A percentile compares a stretch with the other conserved stretches of the same genome.
phyloP scores from a whole-genome alignment of 306 rosid genomes.

The Prunus davidiana region DNA sequence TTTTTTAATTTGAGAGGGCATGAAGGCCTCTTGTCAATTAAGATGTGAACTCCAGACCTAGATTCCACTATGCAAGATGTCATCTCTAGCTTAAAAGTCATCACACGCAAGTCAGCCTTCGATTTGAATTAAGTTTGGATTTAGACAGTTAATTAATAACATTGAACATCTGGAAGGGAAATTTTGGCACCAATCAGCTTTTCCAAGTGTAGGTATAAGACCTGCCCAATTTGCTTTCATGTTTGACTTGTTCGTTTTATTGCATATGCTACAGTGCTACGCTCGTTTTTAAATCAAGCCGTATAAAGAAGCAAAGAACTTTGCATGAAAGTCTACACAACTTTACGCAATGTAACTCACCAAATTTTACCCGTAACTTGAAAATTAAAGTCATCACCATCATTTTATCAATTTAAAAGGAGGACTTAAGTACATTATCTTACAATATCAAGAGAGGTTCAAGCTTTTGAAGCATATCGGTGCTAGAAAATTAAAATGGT shows the following conservation, averaged over 20 bases:
- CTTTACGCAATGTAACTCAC: conserved; percentile 6
- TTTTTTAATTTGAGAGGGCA: too few species aligned
- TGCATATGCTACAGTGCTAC: not conserved
- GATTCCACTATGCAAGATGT: too few species aligned
- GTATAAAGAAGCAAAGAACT: not conserved
- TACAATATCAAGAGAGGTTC: not conserved
- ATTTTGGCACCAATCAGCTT: too few species aligned
- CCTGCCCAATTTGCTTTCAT: not conserved
- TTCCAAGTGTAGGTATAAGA: not conserved
- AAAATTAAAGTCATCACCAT: not conserved
- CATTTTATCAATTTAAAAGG: not conserved
- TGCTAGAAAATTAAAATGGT: not conserved
- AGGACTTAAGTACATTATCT: not conserved
- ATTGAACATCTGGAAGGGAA: too few species aligned
- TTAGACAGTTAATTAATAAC: too few species aligned
- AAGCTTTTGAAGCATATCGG: not conserved
- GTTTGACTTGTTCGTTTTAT: not conserved
- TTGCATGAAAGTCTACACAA: not conserved
- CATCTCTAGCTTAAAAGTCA: too few species aligned
- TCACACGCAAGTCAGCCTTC: too few species aligned
- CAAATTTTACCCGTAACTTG: conserved; percentile 18
- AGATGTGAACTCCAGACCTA: not conserved
- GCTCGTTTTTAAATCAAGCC: not conserved
- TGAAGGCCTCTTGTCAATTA: too few species aligned
- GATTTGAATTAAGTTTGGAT: too few species aligned